A percentile compares a stretch with the other conserved stretches of the same genome.
Evolutionary conservation across 116 monocot species (phyloP).

Genomic region (Trichopus zeylanicus): DNA sequence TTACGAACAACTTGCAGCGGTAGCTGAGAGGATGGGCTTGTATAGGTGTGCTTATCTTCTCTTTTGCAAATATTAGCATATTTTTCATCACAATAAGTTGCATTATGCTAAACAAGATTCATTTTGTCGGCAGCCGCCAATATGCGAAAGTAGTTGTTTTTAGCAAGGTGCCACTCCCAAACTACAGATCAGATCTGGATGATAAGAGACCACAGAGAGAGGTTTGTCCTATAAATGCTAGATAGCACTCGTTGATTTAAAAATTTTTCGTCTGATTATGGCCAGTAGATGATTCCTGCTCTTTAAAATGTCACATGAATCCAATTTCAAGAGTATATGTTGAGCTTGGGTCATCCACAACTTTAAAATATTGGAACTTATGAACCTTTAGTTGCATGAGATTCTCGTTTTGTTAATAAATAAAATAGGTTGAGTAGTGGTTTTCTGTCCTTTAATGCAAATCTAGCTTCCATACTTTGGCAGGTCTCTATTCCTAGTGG

Average conservation of each 20-base stretch:
- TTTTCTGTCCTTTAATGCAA: background rate
- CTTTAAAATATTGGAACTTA: too few relatives aligned
- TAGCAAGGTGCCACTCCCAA: slow-evolving; percentile 88
- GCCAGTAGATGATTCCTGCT: too few relatives aligned
- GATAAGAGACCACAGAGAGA: slow-evolving; percentile 94
- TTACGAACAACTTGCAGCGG: slow-evolving; percentile 78
- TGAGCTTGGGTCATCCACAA: too few relatives aligned
- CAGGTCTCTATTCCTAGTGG: slow-evolving; percentile 85
- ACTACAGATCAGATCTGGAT: slow-evolving; percentile 95
- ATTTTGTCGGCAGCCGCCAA: slow-evolving; percentile 56
- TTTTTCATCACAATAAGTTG: background rate
- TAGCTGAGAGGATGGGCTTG: slow-evolving; percentile 89
- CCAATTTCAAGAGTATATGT: too few relatives aligned
- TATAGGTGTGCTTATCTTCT: slow-evolving; percentile 33
- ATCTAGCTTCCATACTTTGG: background rate
- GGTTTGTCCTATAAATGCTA: slow-evolving; percentile 33
- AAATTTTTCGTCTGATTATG: too few relatives aligned
- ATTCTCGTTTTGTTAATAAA: background rate
- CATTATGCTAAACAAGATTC: slow-evolving; percentile 1
- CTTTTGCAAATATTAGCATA: background rate
- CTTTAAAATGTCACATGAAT: too few relatives aligned
- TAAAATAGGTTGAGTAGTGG: too few relatives aligned
- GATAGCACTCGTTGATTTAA: background rate
- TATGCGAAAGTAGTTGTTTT: slow-evolving; percentile 90
- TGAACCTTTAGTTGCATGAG: too few relatives aligned